Percentiles rank a stretch among this genome's conserved stretches.
These are phyloP conservation scores for Tranzscheliella williamsii DNA, from an alignment of 1,284 basidiomycete species.

Conservation along the genomic window DNA sequence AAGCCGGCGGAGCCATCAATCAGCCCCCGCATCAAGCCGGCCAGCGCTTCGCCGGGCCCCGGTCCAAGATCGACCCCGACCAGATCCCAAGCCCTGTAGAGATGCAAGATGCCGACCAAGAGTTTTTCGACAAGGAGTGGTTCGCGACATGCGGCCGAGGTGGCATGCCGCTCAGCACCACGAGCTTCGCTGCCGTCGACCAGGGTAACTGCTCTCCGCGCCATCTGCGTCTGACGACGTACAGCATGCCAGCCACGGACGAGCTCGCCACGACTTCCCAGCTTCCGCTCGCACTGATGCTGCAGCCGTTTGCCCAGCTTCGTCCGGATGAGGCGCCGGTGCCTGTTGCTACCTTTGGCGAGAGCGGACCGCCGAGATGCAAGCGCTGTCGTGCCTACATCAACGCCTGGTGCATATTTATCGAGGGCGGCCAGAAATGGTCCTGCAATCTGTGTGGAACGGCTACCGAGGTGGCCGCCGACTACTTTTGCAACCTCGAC, in stretches of 20 bases:
- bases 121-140: constrained; percentile 76
- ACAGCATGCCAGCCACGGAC: constrained; percentile 76
- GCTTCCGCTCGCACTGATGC: constrained; percentile 76
- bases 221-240: constrained; percentile 71
- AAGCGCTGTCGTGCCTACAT: constrained; percentile 85
- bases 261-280: constrained; percentile 80
- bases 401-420: constrained; percentile 91
- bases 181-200: constrained; percentile 85
- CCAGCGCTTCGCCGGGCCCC: constrained; percentile 65
- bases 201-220: constrained; percentile 79
- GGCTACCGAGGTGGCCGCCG: constrained; percentile 70
- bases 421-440: constrained; percentile 83
- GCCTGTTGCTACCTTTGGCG: constrained; percentile 72
- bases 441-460: constrained; percentile 87
- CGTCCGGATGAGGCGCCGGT: constrained; percentile 69
- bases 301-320: constrained; percentile 87
- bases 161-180: constrained; percentile 74
- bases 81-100: constrained; percentile 91
- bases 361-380: constrained; percentile 80
- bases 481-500: constrained; percentile 86
- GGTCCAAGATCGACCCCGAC: constrained; percentile 81
- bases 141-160: constrained; percentile 77
- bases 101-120: constrained; percentile 79
- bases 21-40: constrained; percentile 63
- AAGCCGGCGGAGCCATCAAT: constrained; percentile 18